Base-by-base conservation (phyloP, 2,329 filamentous ascomycete genomes). In the Cladosporium sp. region DNA sequence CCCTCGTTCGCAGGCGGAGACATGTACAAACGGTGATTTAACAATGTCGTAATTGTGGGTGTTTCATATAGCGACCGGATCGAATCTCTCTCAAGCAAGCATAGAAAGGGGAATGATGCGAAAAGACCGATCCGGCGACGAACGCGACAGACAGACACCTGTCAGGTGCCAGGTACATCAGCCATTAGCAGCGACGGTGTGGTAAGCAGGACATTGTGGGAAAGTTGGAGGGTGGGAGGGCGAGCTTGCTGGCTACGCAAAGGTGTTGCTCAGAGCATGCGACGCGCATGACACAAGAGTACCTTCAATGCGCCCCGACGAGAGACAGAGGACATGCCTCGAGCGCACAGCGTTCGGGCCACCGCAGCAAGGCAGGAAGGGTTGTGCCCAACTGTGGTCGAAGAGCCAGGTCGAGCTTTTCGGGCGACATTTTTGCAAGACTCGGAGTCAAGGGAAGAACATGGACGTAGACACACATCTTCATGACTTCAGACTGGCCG, bases 1-100 rank as follows among this genome's bases (percentile, higher is more conserved):
- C 71, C 71, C 44, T 55, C 61, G 10, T 15, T 36, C 10, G 30
- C 49, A 18, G 24, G 18, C 5, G 32, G 34, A 44, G 51, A 47
- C 61, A 52, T 57, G n/a, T 21, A 47, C 14, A 3, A 7, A 8
- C 41, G 41, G n/a, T n/a, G 41, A 47, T 15, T 3, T 2, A 47
- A 21, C 8, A 7, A 47, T 47, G 8, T 47, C 41, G 41, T 47
- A 55, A 34, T 34, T 34, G 52, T n/a, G 52, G 52, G 32, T 55
- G 52, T 55, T 55, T 34, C 18, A 55, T 55, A 21, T 12, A 30
- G 52, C 52, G 26, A 32, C 28, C 28, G 30, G 30, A 24, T 21
- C 14, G 15, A 30, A 34, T 55, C 21, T n/a, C 30, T 55, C 52
- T 32, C 28, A 55, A 55, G 28, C 28, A 34, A 55, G 28, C 28